Conservation (phyloP, 129 eudicot species). For the Helichrysum umbraculigerum region DNA sequence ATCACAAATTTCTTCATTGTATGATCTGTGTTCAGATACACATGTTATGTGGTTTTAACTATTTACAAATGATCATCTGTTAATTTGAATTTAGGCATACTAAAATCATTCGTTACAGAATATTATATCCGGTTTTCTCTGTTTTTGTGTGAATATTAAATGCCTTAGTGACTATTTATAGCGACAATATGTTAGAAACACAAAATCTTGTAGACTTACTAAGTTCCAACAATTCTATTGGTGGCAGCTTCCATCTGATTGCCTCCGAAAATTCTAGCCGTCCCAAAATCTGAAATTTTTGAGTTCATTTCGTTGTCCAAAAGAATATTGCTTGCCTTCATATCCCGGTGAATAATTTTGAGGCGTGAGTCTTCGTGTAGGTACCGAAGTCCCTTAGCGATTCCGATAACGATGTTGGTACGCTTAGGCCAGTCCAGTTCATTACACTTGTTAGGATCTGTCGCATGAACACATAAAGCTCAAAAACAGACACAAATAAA, state of each 20-base stretch:
- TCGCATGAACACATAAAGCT: not conserved
- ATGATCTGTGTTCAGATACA: no score
- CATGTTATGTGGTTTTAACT: no score
- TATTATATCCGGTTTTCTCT: no score
- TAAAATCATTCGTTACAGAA: no score
- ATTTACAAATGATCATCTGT: no score
- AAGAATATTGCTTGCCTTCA: conserved; percentile 47
- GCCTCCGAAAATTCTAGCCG: conserved; percentile 44
- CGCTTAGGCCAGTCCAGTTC: conserved; percentile 52
- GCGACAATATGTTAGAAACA: not conserved
- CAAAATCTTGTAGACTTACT: conserved; percentile 32
- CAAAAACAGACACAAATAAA: not conserved
- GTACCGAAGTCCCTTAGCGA: conserved; percentile 56
- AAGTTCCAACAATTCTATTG: conserved; percentile 47
- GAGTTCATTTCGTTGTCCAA: conserved; percentile 49
- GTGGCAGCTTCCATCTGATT: conserved; percentile 43
- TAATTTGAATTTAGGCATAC: no score
- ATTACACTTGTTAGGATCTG: conserved; percentile 40
- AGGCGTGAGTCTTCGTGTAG: conserved; percentile 58
- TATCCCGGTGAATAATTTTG: conserved; percentile 45
- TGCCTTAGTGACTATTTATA: not conserved
- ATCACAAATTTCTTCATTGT: no score
- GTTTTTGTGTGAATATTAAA: no score
- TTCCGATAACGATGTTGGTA: conserved; percentile 44
- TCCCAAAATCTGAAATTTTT: conserved; percentile 61